Base-by-base conservation (phyloP, 2,329 filamentous ascomycete genomes). In the Monosporascus sp. region DNA sequence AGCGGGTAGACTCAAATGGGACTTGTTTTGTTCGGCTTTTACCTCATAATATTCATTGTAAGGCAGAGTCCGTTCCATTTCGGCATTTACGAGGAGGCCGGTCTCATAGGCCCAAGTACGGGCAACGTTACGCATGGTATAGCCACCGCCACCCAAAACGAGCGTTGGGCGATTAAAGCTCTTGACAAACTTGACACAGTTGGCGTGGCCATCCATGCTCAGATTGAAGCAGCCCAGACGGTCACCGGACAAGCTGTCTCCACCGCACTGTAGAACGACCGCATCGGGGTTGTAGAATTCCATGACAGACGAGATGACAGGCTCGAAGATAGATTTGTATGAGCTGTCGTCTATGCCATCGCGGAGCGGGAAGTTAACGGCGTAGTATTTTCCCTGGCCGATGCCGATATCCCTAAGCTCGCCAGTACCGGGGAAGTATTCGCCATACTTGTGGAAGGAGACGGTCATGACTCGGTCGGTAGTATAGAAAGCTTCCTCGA, bases 31-130 rank as follows among this genome's bases (percentile, higher is more conserved):
- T 82, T 76, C 37, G 77, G 77, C 24, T 64, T 72, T 65, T 70
- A 85, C 83, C 68, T 86, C 83, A 68, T 97, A 97, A 71, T 97
- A 97, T 75, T 97, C 93, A 59, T 96, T 97, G 71, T 91, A 97
- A 1, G 93, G 93, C 41, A 97, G 78, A n/a, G 89, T 86, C 5
- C 87, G 80, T 11, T 84, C 80, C 80, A 97, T 89, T 31, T 89
- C 81, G 55, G 92, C 84, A 27, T 89, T 89, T 20, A 97, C 89
- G 8, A 97, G 80, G 54, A 91, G 81, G 60, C 93, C 93, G 1
- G 94, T 99, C 73, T 99, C 94, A 69, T 93, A 96, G 7, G 92
- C 92, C 94, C 94, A 99, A 5, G 93, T 94, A 49, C 94, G 88
- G 18, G 94, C 93, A 11, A 99, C 94, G 61, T 99, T 99, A 58